Base-by-base conservation (phyloP, 768 basidiomycete genomes). In the Amanita phalloides region DNA sequence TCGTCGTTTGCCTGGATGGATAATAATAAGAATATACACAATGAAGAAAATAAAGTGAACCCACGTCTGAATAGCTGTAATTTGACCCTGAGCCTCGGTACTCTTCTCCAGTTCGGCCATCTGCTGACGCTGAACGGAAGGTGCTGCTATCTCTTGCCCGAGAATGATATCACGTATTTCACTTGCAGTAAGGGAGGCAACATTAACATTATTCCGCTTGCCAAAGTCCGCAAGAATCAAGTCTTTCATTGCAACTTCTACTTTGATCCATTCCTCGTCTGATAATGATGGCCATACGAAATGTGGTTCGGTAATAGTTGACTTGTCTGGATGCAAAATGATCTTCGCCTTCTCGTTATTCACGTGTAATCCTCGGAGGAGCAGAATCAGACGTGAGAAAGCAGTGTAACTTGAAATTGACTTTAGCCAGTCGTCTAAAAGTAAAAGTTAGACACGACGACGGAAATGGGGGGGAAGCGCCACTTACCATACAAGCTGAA, bases 281-380 rank as follows among this genome's bases (percentile, higher is more conserved):
- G 72, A 72, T 53, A 98, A 73, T 1, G 91, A 85, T 8, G 95
- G 95, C 94, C 94, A 97, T 32, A 98, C 91, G 65, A 95, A 97
- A 68, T 98, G 94, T 37, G 93, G 87, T 66, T 97, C 91, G 2
- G 96, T 98, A 60, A 95, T 86, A 1, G 95, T 98, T 53, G 84
- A 86, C 69, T 96, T 95, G 73, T 98, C 94, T 0, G 96, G 96
- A 57, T 94, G 92, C 35, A 99, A 74, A 56, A 99, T 93, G 60
- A 99, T 86, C 76, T 99, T 99, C 25, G 96, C 93, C 73, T 99
- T 99, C 66, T 98, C 96, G 62, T 98, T 96, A 71, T 99, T 98
- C 68, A 98, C 96, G 66, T 98, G 96, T 28, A 98, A 76, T 35
- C 90, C 94, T 68, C 96, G 94, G 21, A 99, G 80, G 26, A 98